Percentiles rank a stretch among this genome's conserved stretches.
Evolutionary conservation across 73 alveolate species (phyloP).

Genomic region (Durusdinium trenchii): DNA sequence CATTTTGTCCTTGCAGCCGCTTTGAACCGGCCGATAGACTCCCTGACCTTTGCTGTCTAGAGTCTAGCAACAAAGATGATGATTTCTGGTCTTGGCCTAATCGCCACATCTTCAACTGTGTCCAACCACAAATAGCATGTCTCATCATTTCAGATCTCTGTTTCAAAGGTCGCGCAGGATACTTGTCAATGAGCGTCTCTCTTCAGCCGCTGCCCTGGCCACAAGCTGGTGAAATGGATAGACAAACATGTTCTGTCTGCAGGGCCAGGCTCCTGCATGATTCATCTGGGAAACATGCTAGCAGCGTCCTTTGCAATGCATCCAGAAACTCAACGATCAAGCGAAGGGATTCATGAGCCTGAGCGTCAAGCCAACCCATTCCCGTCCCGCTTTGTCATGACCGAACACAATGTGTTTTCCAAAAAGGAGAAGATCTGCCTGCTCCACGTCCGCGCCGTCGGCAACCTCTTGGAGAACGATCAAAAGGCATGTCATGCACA

Average conservation of each 20-base stretch:
- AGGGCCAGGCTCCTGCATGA: neutral
- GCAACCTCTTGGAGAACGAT: neutral
- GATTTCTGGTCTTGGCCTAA: too few relatives aligned
- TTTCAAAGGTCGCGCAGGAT: conserved; percentile 62
- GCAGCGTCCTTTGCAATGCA: neutral
- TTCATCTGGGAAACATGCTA: neutral
- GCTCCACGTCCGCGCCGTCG: conserved; percentile 65
- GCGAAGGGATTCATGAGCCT: conserved; percentile 69
- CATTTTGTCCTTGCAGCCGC: too few relatives aligned
- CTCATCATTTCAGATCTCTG: too few relatives aligned
- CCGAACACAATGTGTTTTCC: too few relatives aligned
- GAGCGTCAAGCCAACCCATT: too few relatives aligned
- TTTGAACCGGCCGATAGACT: too few relatives aligned
- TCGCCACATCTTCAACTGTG: too few relatives aligned
- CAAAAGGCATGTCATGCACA: too few relatives aligned
- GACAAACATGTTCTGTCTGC: neutral
- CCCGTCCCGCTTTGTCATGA: too few relatives aligned
- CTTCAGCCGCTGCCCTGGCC: conserved; percentile 35
- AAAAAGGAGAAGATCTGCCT: neutral
- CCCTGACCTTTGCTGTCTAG: too few relatives aligned
- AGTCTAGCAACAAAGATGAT: too few relatives aligned
- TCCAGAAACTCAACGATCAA: conserved; percentile 38
- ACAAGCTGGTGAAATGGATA: neutral
- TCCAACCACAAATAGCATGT: too few relatives aligned
- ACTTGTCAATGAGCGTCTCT: conserved; percentile 69